Evolutionary conservation across 495 filamentous ascomycete genomes (phyloP).

Genomic region (Aspergillus incahuasiensis): DNA sequence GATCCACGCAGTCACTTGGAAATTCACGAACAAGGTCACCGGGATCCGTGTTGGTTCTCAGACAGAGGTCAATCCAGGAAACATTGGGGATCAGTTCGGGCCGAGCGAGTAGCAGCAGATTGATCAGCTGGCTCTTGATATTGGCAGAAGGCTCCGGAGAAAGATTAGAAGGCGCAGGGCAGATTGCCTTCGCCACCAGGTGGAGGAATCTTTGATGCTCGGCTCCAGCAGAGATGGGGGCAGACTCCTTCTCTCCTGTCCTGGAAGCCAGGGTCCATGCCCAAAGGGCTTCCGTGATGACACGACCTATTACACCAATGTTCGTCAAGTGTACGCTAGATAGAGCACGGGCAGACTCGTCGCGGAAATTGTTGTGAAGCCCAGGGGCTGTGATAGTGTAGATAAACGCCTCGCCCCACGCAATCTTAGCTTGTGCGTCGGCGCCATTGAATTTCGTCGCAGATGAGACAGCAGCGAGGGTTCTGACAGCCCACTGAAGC

Average conservation of each 20-base stretch:
- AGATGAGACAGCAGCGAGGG: conserved; percentile 57
- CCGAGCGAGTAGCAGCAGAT: conserved; percentile 72
- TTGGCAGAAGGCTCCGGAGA: conserved; percentile 36
- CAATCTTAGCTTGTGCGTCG: conserved; percentile 38
- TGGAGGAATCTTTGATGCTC: conserved; percentile 50
- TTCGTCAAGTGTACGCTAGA: conserved; percentile 53
- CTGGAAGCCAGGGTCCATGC: conserved; percentile 66
- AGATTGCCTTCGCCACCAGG: conserved; percentile 67
- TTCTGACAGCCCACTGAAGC: conserved; percentile 66
- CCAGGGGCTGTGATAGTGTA: conserved; percentile 63
- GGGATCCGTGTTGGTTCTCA: conserved; percentile 75
- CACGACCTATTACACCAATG: conserved; percentile 48
- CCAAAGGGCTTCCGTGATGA: conserved; percentile 73
- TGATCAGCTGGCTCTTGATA: conserved; percentile 61
- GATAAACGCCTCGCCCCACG: conserved; percentile 79
- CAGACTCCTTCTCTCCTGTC: conserved; percentile 68
- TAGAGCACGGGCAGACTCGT: conserved; percentile 54
- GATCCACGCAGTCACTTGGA: conserved; percentile 46
- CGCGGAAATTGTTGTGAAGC: conserved; percentile 54
- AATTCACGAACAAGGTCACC: conserved; percentile 61
- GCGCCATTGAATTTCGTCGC: conserved; percentile 30
- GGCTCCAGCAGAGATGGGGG: conserved; percentile 63
- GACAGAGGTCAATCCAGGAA: conserved; percentile 83
- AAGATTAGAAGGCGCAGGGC: conserved; percentile 42
- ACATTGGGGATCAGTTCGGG: conserved; percentile 69